A percentile compares a stretch with the other conserved stretches of the same genome.
Conservation (phyloP, 1,284 basidiomycete species). For the Pterula multifida region DNA sequence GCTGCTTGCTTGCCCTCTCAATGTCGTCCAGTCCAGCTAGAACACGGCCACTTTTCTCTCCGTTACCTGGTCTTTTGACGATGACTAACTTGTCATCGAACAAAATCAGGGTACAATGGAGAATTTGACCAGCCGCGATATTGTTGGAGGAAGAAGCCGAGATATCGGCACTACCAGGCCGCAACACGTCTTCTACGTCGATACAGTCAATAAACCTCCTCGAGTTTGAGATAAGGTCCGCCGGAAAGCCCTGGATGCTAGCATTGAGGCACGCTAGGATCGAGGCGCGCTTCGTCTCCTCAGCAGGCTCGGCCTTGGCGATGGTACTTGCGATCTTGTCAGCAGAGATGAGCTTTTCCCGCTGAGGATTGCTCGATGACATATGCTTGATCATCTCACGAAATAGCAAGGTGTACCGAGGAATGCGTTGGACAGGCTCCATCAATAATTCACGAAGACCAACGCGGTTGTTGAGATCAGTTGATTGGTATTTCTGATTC, state of each 20-base stretch:
- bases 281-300: slow-evolving; percentile 81
- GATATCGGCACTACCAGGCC: slow-evolving; percentile 30
- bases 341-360: slow-evolving; percentile 77
- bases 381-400: slow-evolving; percentile 85
- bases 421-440: slow-evolving; percentile 99
- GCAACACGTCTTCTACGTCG: slow-evolving; percentile 79
- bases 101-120: slow-evolving; percentile 86
- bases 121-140: slow-evolving; percentile 24
- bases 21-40: slow-evolving; percentile 82
- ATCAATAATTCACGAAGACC: slow-evolving; percentile 92
- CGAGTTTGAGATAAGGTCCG: slow-evolving; percentile 75
- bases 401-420: slow-evolving; percentile 90
- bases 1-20: slow-evolving; percentile 60
- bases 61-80: slow-evolving; percentile 71
- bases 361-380: slow-evolving; percentile 64
- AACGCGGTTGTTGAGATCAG: slow-evolving; percentile 73
- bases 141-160: slow-evolving; percentile 27
- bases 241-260: slow-evolving; percentile 86
- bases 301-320: slow-evolving; percentile 86
- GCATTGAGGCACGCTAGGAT: slow-evolving; percentile 81
- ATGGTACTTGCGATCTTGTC: slow-evolving; percentile 84
- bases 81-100: slow-evolving; percentile 94
- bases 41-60: slow-evolving; percentile 60
- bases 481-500: slow-evolving; percentile 83
- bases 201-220: slow-evolving; percentile 88